Evolutionary conservation across 2,329 filamentous ascomycete species (phyloP), one percentile per base, ranked within the genome.

Genomic region (Calonectria multiphialidica): DNA sequence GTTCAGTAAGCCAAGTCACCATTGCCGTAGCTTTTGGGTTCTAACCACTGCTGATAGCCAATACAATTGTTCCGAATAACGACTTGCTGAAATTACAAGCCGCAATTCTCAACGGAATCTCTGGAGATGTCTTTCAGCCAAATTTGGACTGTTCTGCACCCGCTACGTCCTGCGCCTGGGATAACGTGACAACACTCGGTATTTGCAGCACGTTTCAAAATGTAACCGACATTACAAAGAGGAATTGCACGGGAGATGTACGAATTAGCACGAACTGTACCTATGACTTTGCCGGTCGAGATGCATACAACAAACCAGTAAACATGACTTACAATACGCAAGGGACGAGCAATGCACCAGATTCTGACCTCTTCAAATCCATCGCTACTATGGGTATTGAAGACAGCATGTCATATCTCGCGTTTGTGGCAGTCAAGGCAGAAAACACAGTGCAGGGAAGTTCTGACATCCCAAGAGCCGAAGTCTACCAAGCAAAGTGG

Each of bases 121-220:
- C 50, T 21, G 70, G 70, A 30, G 50, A 69, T 2, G 49, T 65
- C 2, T 61, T 59, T 16, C 59, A 72, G 18, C 59, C 70, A 12
- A 30, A 18, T 40, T 18, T 72, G 23, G 25, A 30, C 8, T 72
- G 70, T 18, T 66, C 70, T 6, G 7, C 16, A 16, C 70, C 59
- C 8, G 70, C 66, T 16, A 69, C 42, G 3, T 55, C 49, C 2
- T 72, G 70, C 44, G 33, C 61, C 10, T 72, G 66, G 66, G 66
- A 61, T 1, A 21, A 69, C 2, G 50, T 72, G 0, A 69, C n/a
- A 21, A 72, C 47, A 5, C 66, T 72, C 8, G 66, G 66, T 1
- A 47, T 72, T 16, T 72, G 70, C 42, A 57, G 44, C 23, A 18
- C 45, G 5, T 42, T 72, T 3, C 25, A 61, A 4, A 72, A 72